A percentile compares a stretch with the other conserved stretches of the same genome.
phyloP scores from a whole-genome alignment of 140 eudicot genomes.

The Anethum foeniculum region DNA sequence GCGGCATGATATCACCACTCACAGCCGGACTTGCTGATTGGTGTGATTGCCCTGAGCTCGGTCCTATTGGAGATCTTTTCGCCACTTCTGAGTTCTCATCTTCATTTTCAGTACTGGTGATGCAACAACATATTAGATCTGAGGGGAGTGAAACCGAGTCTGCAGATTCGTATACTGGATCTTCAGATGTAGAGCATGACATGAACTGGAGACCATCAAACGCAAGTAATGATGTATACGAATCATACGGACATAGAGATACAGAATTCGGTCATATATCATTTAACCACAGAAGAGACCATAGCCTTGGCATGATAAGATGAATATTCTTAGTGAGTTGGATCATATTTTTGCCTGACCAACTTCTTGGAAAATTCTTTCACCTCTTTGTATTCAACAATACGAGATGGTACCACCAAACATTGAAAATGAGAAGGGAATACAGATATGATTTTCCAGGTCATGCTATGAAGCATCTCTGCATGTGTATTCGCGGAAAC shows the following conservation, averaged over 20 bases:
- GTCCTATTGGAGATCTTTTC: constrained; percentile 44
- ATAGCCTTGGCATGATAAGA: constrained; percentile 1
- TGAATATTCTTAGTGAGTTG: not conserved
- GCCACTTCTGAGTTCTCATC: constrained; percentile 42
- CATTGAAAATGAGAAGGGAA: not conserved
- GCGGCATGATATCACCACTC: constrained; percentile 27
- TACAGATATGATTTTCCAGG: not conserved
- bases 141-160: constrained; percentile 13
- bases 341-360: not conserved
- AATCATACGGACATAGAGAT: not conserved
- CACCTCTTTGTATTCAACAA: not conserved
- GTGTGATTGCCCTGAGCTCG: constrained; percentile 57
- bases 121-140: constrained; percentile 29
- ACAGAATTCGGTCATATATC: not conserved
- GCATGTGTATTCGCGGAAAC: not conserved
- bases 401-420: not conserved
- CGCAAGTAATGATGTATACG: constrained; percentile 15
- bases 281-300: not conserved
- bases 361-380: not conserved
- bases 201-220: constrained; percentile 22
- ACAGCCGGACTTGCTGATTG: constrained; percentile 46
- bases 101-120: constrained; percentile 33
- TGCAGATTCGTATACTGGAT: constrained; percentile 4
- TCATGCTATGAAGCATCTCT: not conserved
- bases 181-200: constrained; percentile 3